phyloP scores from a whole-genome alignment of 192 early-diverging fungal species.

The Backusella macrospora region DNA sequence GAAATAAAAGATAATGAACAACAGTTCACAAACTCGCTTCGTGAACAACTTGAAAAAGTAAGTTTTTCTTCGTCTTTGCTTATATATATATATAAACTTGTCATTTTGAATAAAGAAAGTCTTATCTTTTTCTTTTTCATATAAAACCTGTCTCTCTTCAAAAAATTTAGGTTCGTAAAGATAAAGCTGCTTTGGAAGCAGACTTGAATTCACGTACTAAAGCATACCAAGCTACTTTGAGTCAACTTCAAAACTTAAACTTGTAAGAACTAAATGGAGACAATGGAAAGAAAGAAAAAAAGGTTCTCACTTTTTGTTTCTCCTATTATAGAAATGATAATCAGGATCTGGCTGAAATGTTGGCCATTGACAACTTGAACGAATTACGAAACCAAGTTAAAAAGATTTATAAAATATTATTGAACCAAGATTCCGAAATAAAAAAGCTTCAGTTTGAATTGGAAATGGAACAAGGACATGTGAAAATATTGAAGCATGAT shows the following conservation, averaged over 20 bases:
- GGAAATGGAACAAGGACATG: constrained; percentile 63
- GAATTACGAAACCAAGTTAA: constrained; percentile 4
- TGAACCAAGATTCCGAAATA: background rate
- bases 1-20: constrained; percentile 29
- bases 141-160: background rate
- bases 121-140: background rate
- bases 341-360: background rate
- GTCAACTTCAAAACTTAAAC: constrained; percentile 8
- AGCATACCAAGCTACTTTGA: constrained; percentile 28
- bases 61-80: no score
- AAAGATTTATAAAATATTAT: constrained; percentile 12
- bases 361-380: constrained; percentile 8
- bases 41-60: constrained; percentile 39
- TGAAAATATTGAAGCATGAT: constrained; percentile 61
- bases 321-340: background rate
- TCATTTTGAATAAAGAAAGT: background rate
- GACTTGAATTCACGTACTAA: constrained; percentile 36
- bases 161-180: constrained; percentile 33
- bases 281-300: no score
- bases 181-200: constrained; percentile 39
- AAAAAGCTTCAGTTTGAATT: constrained; percentile 70
- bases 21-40: constrained; percentile 25
- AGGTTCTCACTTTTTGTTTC: no score
- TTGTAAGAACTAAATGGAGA: background rate
- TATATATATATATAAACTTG: constrained; percentile 2